phyloP scores from a whole-genome alignment of 768 basidiomycete genomes.

The Leccinum aurantiacum region DNA sequence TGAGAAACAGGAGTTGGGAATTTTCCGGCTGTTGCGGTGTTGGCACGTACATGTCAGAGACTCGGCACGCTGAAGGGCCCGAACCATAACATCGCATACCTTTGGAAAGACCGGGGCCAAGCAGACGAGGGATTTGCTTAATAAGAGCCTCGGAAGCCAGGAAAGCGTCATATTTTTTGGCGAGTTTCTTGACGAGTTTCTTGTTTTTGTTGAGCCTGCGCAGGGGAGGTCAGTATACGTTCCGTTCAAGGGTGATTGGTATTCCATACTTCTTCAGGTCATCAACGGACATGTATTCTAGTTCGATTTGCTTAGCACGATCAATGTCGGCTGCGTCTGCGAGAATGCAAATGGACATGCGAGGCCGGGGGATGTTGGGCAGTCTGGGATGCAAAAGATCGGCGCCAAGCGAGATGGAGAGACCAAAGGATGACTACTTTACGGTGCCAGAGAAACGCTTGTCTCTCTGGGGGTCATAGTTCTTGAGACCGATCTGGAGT shows the following conservation, averaged over 20 bases:
- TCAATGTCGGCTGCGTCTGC: conserved; percentile 99
- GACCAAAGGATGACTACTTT: conserved; percentile 55
- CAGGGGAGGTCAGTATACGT: conserved; percentile 3
- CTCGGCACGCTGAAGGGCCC: neutral
- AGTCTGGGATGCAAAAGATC: conserved; percentile 51
- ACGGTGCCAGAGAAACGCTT: conserved; percentile 99
- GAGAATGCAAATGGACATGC: conserved; percentile 99
- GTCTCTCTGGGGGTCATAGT: conserved; percentile 99
- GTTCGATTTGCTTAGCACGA: conserved; percentile 95
- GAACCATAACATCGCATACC: conserved; percentile 45
- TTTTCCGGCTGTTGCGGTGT: conserved; percentile 74
- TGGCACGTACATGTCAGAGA: neutral
- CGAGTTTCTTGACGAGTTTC: conserved; percentile 99
- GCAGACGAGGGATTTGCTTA: conserved; percentile 99
- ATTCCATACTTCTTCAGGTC: conserved; percentile 91
- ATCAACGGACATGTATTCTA: conserved; percentile 99
- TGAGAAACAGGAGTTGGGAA: conserved; percentile 98
- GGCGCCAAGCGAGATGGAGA: neutral
- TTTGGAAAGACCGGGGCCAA: conserved; percentile 99
- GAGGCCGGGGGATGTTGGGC: conserved; percentile 94
- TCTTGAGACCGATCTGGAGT: conserved; percentile 95
- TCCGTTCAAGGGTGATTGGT: neutral
- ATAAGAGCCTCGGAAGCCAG: conserved; percentile 95
- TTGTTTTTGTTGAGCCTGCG: conserved; percentile 97
- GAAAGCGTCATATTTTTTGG: conserved; percentile 99